Evolutionary conservation across 352 stramenopile species (phyloP).

Genomic region (Pythium rhizo-oryzae): DNA sequence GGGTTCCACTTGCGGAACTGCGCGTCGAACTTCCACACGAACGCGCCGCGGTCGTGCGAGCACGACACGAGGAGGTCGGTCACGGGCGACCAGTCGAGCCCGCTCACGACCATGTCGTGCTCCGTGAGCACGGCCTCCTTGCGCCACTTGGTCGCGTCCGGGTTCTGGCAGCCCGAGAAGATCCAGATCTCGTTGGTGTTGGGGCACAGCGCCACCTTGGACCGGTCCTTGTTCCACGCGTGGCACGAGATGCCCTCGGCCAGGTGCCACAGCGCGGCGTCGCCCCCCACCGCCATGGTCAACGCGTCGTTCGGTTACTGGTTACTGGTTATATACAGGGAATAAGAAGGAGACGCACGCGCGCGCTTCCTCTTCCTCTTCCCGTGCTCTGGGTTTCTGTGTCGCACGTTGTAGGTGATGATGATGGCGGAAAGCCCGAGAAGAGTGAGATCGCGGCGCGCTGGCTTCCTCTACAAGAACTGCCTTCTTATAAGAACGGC

Average conservation of each 20-base stretch:
- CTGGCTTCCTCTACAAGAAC: conserved; percentile 42
- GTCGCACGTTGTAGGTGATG: conserved; percentile 16
- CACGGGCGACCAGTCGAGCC: conserved; percentile 92
- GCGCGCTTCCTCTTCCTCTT: neutral
- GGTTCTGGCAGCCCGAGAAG: conserved; percentile 81
- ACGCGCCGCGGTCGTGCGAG: conserved; percentile 94
- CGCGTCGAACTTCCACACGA: conserved; percentile 93
- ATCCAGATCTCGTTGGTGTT: conserved; percentile 95
- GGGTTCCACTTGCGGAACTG: conserved; percentile 91
- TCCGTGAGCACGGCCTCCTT: conserved; percentile 86
- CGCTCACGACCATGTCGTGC: conserved; percentile 94
- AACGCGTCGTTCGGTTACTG: neutral
- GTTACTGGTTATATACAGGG: neutral
- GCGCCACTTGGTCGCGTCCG: conserved; percentile 82
- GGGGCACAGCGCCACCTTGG: conserved; percentile 90
- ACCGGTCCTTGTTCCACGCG: conserved; percentile 91
- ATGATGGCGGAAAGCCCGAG: conserved; percentile 4
- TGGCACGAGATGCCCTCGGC: conserved; percentile 90
- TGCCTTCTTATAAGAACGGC: conserved; percentile 32
- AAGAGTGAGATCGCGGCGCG: conserved; percentile 13
- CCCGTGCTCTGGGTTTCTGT: neutral
- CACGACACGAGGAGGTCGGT: conserved; percentile 95
- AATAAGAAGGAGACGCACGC: neutral
- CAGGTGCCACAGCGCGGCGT: conserved; percentile 74
- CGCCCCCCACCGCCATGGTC: conserved; percentile 9